Base-by-base conservation (phyloP, 345 rosid species). In the Moringa oleifera region DNA sequence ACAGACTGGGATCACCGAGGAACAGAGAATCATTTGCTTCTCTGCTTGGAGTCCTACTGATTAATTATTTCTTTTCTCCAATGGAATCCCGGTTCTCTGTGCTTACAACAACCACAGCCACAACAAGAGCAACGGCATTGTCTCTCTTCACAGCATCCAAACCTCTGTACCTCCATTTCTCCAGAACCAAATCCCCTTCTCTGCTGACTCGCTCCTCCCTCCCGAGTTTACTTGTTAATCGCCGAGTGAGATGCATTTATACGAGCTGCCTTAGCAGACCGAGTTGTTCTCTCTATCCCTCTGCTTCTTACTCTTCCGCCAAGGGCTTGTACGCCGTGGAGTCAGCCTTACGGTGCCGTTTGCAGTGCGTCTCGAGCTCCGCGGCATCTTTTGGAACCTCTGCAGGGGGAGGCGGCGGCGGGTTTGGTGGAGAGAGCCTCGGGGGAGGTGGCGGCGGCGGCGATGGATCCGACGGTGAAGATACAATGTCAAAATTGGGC, bases 381-480 rank as follows among this genome's bases (percentile, higher is more conserved):
- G 68, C 87, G 13, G 74, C 83, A 2, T 83, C 81, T 9, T 86
- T 82, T 52, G 83, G 81, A 36, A 68, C 78, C 17, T 57, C 68
- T 0, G 79, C 83, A 0, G 80, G 79, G 31, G 80, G 78, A 31
- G 88, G 86, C n/a, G 78, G 80, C 11, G 71, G 76, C 9, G 80
- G 72, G 20, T 58, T 61, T 4, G 83, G 86, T 0, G 83, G 81
- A 0, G 75, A 41, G 1, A 54, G 56, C 0, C 79, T 82, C 0
- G 89, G 74, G 16, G 70, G 74, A 0, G 79, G 85, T 0, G 81
- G 83, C 0, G 78, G 89, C 5, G 87, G 77, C 1, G 82, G 83
- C 0, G 88, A 79, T 2, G 80, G 85, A 59, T 65, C 74, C 1
- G 83, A 66, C 15, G 78, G 84, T 51, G 94, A 92, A 22, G 94